phyloP scores from a whole-genome alignment of 257 asterid genomes.

The Lantana camara region DNA sequence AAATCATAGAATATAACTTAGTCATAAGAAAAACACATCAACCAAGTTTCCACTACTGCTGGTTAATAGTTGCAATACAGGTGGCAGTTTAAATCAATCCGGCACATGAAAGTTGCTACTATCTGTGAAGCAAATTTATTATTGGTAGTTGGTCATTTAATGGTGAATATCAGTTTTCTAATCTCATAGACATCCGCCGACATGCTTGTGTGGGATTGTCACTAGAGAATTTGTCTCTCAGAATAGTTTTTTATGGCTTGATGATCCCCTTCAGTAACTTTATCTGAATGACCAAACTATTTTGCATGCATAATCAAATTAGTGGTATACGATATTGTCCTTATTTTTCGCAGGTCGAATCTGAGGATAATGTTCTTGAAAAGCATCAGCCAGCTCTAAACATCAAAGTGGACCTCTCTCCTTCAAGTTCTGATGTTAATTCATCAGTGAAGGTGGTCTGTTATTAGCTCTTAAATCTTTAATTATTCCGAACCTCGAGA shows the following conservation, averaged over 20 bases:
- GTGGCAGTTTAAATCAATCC: neutral
- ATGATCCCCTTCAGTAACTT: neutral
- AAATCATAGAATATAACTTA: neutral
- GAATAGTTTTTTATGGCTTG: neutral
- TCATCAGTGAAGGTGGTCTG: slow-evolving; percentile 70
- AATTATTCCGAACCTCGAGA: slow-evolving; percentile 3
- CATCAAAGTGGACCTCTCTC: slow-evolving; percentile 64
- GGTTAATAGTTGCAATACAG: slow-evolving; percentile 1
- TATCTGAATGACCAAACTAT: slow-evolving; percentile 1
- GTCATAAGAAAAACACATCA: neutral
- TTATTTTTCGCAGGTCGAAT: slow-evolving; percentile 44
- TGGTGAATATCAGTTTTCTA: slow-evolving; percentile 9
- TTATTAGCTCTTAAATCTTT: slow-evolving; percentile 23
- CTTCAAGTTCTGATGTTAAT: slow-evolving; percentile 46
- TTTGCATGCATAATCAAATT: slow-evolving; percentile 8
- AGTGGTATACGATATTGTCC: slow-evolving; percentile 12
- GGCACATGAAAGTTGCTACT: slow-evolving; percentile 7
- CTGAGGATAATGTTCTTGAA: slow-evolving; percentile 42
- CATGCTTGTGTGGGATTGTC: slow-evolving; percentile 5
- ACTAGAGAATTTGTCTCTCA: too few species aligned
- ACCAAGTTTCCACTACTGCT: neutral
- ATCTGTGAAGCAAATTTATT: slow-evolving; percentile 4
- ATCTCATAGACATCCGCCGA: neutral
- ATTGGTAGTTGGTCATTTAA: slow-evolving; percentile 4
- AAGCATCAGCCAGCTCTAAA: slow-evolving; percentile 58